Evolutionary conservation across 208 protist genomes (phyloP).

Genomic region (Phytomonas francai): DNA sequence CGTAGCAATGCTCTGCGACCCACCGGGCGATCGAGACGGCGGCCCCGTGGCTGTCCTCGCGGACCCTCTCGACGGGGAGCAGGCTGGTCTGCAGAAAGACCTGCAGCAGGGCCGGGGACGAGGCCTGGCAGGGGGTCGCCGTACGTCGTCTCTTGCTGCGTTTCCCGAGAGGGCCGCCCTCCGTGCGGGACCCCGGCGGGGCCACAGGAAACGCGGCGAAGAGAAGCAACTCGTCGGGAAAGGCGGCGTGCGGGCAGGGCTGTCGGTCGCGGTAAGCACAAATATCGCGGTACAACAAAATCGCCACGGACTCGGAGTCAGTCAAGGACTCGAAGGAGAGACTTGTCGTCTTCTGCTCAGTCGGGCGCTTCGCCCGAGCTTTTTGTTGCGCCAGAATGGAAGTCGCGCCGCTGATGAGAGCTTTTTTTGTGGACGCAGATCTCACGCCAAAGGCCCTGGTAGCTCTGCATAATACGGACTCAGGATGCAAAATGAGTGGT

Average conservation of each 20-base stretch:
- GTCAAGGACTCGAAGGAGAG: neutral
- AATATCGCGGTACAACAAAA: neutral
- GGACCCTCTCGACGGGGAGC: neutral
- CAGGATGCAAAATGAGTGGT: neutral
- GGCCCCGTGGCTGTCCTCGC: neutral
- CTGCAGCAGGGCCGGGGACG: neutral
- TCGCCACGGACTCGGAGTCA: neutral
- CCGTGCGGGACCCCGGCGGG: neutral
- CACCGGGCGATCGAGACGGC: neutral
- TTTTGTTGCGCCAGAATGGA: neutral
- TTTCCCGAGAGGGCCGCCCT: no score
- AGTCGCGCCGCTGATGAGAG: neutral
- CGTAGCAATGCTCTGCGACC: neutral
- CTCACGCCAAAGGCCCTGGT: neutral
- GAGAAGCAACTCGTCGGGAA: neutral
- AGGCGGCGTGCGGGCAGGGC: neutral
- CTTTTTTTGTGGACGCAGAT: neutral
- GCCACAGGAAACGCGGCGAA: slow-evolving; percentile 1
- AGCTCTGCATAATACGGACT: neutral
- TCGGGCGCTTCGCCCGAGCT: neutral
- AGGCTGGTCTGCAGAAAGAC: neutral
- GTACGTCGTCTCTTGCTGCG: neutral
- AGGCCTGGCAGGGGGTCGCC: neutral
- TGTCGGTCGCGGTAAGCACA: neutral
- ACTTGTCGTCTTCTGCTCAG: neutral